Conservation (phyloP, 2,329 filamentous ascomycete genomes). For the Exophiala lecanii-corni region DNA sequence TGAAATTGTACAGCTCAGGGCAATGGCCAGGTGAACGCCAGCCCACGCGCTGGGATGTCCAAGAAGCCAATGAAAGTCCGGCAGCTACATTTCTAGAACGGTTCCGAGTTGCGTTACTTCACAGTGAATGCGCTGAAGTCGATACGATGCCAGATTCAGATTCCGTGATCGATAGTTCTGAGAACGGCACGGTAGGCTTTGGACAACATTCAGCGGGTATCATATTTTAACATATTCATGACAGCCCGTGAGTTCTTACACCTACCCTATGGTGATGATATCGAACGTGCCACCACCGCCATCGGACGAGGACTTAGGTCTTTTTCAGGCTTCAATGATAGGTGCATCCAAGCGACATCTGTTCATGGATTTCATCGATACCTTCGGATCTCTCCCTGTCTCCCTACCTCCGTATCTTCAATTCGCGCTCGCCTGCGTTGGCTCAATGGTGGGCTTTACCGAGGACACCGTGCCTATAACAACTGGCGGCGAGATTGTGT, state of each 20-base stretch:
- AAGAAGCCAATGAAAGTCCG: not conserved
- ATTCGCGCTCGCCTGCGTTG: conserved; percentile 12
- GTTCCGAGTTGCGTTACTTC: not conserved
- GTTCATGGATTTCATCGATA: conserved; percentile 7
- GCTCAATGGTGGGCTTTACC: no score
- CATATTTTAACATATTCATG: no score
- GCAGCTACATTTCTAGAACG: not conserved
- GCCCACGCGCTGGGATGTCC: not conserved
- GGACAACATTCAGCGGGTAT: no score
- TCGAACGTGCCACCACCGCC: conserved; percentile 8
- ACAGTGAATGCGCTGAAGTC: conserved; percentile 3
- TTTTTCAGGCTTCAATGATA: conserved; percentile 6
- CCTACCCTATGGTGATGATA: conserved; percentile 14
- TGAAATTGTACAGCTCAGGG: conserved; percentile 6
- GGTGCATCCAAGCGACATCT: conserved; percentile 11
- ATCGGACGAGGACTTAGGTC: conserved; percentile 4
- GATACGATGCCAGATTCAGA: conserved; percentile 5
- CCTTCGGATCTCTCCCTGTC: not conserved
- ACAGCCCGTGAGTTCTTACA: no score
- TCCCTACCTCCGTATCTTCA: conserved; percentile 11
- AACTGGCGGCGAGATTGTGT: no score
- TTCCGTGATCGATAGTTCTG: conserved; percentile 6
- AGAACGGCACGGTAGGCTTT: no score
- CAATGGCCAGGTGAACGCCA: conserved; percentile 1
- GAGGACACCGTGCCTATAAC: no score